Evolutionary conservation across 495 filamentous ascomycete species (phyloP).

Genomic region (Pseudotulostoma volvatum): DNA sequence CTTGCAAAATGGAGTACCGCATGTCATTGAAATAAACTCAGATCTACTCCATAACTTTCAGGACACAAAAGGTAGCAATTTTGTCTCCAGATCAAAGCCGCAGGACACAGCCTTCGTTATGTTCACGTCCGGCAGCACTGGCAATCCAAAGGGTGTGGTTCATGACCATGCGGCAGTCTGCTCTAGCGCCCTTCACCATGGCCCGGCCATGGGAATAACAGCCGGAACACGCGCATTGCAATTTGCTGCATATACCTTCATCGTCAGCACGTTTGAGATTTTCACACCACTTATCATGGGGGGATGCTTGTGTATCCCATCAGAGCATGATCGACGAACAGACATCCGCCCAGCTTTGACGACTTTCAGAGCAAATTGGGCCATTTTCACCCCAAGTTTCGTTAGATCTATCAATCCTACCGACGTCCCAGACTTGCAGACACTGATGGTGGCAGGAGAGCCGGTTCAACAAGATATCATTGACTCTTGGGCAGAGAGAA

Average conservation of each 20-base stretch:
- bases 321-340: conserved; percentile 13
- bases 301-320: conserved; percentile 23
- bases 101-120: conserved; percentile 12
- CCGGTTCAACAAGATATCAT: conserved; percentile 1
- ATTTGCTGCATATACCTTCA: conserved; percentile 25
- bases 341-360: neutral
- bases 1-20: neutral
- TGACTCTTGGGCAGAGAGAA: conserved; percentile 26
- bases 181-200: conserved; percentile 5
- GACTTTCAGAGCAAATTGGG: neutral
- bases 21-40: too few relatives aligned
- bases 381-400: conserved; percentile 18
- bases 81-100: neutral
- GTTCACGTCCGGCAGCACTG: conserved; percentile 22
- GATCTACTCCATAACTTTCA: neutral
- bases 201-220: neutral
- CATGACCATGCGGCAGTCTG: conserved; percentile 22
- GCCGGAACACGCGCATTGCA: conserved; percentile 14
- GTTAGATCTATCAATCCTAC: conserved; percentile 29
- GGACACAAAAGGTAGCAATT: neutral
- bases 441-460: conserved; percentile 35
- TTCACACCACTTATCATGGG: conserved; percentile 18
- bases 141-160: conserved; percentile 25
- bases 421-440: conserved; percentile 28
- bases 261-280: conserved; percentile 21